Base-by-base conservation (phyloP, 345 rosid genomes). In the Linum lewisii region DNA sequence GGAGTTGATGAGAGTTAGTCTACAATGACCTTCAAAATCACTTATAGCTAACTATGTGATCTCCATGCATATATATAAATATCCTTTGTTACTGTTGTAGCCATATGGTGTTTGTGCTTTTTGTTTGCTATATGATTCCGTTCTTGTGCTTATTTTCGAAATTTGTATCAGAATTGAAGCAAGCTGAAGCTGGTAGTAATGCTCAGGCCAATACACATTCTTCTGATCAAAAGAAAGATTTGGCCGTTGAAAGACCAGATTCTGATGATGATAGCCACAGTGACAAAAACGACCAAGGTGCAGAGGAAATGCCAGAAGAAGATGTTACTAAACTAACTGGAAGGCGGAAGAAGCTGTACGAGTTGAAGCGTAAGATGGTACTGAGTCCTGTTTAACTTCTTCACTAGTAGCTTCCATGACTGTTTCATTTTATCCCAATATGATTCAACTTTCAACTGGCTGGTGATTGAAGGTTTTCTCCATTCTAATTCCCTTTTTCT, bases 361-460 rank as follows among this genome's bases (percentile, higher is more conserved):
- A 93, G 68, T 66, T 93, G 69, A 85, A 81, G 74, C 83, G 84
- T 65, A 89, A 89, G 82, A 82, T 93, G 96, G 97, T 89, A 65
- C 18, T n/a, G 18, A 37, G 72, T 60, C 51, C 18, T 56, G 24
- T 24, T 45, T 60, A 15, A 26, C 38, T 54, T 54, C 54, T n/a
- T 26, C 24, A 7, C 24, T 24, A 6, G 16, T n/a, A 53, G 34
- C 5, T 3, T 29, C 34, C 34, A 11, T 42, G 47, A 42, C 18
- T 42, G 14, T 42, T 42, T 16, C 47, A 42, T 42, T 8, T 11
- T 16, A 14, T 42, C 18, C 18, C 14, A 11, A 0, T 42, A 42
- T 42, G 47, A 29, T 29, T 29, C 34, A 29, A 29, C 34, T 29
- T 29, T 29, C 34, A 29, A 29, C 34, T 3, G 34, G 4, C 34